Base-by-base conservation (phyloP, 2,329 filamentous ascomycete genomes). In the Diaporthe eres region DNA sequence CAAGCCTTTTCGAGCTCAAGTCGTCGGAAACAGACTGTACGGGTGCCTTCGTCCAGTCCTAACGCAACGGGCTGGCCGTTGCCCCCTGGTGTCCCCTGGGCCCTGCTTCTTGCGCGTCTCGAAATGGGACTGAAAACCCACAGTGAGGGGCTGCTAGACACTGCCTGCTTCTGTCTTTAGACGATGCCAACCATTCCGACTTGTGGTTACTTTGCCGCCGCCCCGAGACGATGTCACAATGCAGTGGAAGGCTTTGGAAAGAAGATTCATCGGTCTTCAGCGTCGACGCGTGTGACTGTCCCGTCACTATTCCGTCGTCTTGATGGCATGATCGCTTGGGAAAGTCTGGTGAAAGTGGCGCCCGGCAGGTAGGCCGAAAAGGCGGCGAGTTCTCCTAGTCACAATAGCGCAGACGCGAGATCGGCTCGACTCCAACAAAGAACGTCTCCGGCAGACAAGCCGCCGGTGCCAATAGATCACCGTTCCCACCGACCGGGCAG, bases 61-160 rank as follows among this genome's bases (percentile, higher is more conserved):
- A 49, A 49, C 42, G 37, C 63, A 55, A 61, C 74, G 58, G 72
- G 70, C 55, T 75, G 63, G 37, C 63, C 71, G 76, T 51, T 74
- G 39, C 53, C 71, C 70, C 72, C 72, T 76, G 75, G 53, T 63
- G 44, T 57, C 37, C 53, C 76, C 72, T 60, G 51, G 58, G 39
- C 65, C 72, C 72, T 77, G 75, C 70, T 51, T 75, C 75, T 73
- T 70, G 71, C 65, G 67, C 74, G 75, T 75, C 72, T 74, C 51
- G 47, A 34, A 49, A 67, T 49, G 49, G 28, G 60, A 70, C 61
- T 42, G 25, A 28, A 51, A 73, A 75, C 44, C 76, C 76, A 77
- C 76, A 74, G 42, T 67, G 74, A 60, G 68, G 49, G 70, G 53
- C 57, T 71, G 71, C 63, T 74, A 51, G 71, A 77, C 55, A 77